Evolutionary conservation across 345 rosid genomes (phyloP), one percentile per base, ranked within the genome.

Genomic region (Viola odorata): DNA sequence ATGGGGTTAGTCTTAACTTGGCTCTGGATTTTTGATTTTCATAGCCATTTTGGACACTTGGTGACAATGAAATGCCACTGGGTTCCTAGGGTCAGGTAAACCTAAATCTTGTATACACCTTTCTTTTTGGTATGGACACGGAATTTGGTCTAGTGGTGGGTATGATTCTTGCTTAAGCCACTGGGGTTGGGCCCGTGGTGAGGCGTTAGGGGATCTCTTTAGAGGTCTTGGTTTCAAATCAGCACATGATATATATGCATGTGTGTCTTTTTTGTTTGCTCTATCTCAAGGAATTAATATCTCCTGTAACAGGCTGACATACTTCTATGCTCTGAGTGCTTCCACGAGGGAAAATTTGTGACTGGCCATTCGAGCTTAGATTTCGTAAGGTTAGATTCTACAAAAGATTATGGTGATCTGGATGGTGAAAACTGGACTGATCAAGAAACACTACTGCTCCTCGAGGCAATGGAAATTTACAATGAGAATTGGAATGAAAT

Each of bases 361-460:
- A 73, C 65, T 69, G 78, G 94, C 61, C 98, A 89, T 81, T 90
- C 97, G 51, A 87, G 96, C 78, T 69, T 94, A 70, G 97, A 94
- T 81, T 94, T 86, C 75, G 62, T 76, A 37, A 86, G 76, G 73
- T 64, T 78, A 57, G 99, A 94, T 82, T 78, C 91, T 52, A 65
- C 77, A 64, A 85, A 74, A 67, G 84, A 75, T 58, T 85, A 76
- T 69, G 81, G 78, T 51, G 91, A 87, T 75, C 69, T 81, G 45
- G 96, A 92, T 67, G 94, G 88, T 60, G 97, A 87, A 68, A 85
- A 70, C 72, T 92, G 98, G 98, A 85, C 78, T 56, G 94, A 87
- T 76, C 94, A 84, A 75, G 97, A 92, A 82, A 92, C 97, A 4
- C 71, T 89, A 45, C 67, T 87, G 75, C 91, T 92, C 59, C 97